Evolutionary conservation across 2,329 filamentous ascomycete species (phyloP).

Genomic region (Aphanoascus verrucosus): DNA sequence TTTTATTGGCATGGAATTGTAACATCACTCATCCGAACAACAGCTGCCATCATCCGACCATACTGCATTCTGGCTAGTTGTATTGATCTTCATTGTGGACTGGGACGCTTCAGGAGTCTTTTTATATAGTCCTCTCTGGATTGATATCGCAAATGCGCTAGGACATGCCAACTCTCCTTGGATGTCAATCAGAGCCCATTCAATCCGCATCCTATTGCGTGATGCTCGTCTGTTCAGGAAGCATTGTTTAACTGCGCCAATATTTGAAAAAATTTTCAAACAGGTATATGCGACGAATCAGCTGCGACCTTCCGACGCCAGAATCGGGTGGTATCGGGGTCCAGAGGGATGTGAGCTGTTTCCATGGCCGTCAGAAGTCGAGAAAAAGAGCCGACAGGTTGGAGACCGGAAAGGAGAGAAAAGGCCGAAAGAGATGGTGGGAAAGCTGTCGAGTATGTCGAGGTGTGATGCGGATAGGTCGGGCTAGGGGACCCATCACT

Average conservation of each 20-base stretch:
- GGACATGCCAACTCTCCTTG: neutral
- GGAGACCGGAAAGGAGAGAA: slow-evolving; percentile 6
- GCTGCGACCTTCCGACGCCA: slow-evolving; percentile 12
- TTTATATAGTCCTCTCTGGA: neutral
- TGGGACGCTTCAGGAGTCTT: no score
- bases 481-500: neutral
- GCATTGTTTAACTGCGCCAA: neutral
- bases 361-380: slow-evolving; percentile 15
- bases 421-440: slow-evolving; percentile 7
- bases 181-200: neutral
- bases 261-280: neutral
- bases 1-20: no score
- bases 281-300: neutral
- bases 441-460: neutral
- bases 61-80: no score
- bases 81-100: no score
- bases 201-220: neutral
- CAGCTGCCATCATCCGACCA: no score
- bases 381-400: slow-evolving; percentile 13
- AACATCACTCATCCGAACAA: no score
- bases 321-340: slow-evolving; percentile 11
- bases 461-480: neutral
- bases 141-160: neutral
- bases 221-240: neutral
- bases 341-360: slow-evolving; percentile 9